phyloP scores from a whole-genome alignment of 164 flowering plant species.

The Macadamia tetraphylla region DNA sequence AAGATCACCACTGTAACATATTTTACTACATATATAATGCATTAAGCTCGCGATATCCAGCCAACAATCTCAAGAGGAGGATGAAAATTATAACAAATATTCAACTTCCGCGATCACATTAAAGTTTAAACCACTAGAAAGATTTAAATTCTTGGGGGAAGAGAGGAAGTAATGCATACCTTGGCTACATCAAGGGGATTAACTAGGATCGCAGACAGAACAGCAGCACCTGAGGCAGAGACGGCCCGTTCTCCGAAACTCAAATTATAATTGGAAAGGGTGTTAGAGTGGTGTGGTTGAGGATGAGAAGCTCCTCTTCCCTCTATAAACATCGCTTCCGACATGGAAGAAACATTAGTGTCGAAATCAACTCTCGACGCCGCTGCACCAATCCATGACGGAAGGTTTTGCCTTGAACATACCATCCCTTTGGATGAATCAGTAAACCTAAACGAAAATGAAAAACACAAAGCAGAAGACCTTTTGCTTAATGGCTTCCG shows the following conservation, averaged over 20 bases:
- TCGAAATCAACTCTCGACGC: constrained; percentile 28
- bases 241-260: constrained; percentile 64
- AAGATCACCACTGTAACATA: no score
- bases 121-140: not conserved
- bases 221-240: constrained; percentile 91
- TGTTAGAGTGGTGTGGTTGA: not conserved
- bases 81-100: not conserved
- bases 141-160: not conserved
- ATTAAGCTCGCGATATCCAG: not conserved
- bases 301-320: constrained; percentile 7
- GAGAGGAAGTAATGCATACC: constrained; percentile 27
- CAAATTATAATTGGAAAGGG: constrained; percentile 37
- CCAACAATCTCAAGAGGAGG: not conserved
- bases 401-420: constrained; percentile 22
- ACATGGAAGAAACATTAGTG: constrained; percentile 8
- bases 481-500: no score
- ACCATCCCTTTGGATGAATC: constrained; percentile 20
- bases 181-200: constrained; percentile 97
- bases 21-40: no score
- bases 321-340: constrained; percentile 4
- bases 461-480: no score
- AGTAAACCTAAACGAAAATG: no score
- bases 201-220: constrained; percentile 80
- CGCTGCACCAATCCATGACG: constrained; percentile 35
- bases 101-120: not conserved